Evolutionary conservation across 202 grass and related monocot species (phyloP).

Genomic region (Zoysia matrella): DNA sequence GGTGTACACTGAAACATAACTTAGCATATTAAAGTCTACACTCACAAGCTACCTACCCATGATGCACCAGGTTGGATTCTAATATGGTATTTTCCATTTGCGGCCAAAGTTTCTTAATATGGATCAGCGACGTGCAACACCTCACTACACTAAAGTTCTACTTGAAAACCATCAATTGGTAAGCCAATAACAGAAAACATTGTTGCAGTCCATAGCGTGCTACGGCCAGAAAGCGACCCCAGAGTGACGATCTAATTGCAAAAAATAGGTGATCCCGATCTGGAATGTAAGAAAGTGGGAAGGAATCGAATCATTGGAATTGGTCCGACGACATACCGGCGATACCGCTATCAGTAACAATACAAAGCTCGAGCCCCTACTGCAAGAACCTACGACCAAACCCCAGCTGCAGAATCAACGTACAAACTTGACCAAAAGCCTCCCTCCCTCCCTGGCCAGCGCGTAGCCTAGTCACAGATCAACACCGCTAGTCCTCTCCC

Average conservation of each 20-base stretch:
- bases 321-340: neutral
- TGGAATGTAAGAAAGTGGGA: neutral
- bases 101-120: neutral
- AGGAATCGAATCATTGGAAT: neutral
- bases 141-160: neutral
- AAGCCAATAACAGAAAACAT: neutral
- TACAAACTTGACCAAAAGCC: neutral
- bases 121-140: neutral
- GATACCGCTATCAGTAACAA: neutral
- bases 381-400: neutral
- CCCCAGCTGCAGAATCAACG: neutral
- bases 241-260: neutral
- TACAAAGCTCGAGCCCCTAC: neutral
- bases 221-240: neutral
- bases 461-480: too few relatives aligned
- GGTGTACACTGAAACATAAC: neutral
- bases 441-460: too few relatives aligned
- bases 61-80: neutral
- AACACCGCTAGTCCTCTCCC: too few relatives aligned
- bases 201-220: neutral
- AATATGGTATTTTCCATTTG: neutral
- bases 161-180: neutral
- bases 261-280: slow-evolving; percentile 12
- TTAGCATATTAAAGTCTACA: neutral
- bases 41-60: neutral